A percentile compares a stretch with the other conserved stretches of the same genome.
Conservation (phyloP, 192 early-diverging fungal species). For the Coemansia sp. region DNA sequence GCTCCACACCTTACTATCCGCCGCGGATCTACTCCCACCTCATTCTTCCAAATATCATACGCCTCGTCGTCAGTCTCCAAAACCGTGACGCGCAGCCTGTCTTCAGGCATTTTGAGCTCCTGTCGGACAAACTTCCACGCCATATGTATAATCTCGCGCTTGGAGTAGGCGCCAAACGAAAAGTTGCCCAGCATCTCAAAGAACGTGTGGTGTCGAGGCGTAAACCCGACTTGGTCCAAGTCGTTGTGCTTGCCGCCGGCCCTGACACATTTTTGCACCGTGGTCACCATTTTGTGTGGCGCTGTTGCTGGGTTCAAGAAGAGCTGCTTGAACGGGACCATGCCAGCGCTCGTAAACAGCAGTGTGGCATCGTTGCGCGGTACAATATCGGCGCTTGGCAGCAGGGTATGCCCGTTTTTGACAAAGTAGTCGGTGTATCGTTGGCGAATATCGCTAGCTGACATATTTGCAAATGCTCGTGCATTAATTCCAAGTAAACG, state of each 20-base stretch:
- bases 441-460: constrained; percentile 74
- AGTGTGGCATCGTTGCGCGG: constrained; percentile 94
- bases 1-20: constrained; percentile 79
- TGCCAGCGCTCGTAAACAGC: constrained; percentile 94
- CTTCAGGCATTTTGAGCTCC: constrained; percentile 75
- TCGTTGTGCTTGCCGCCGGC: constrained; percentile 99
- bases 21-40: constrained; percentile 76
- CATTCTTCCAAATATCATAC: constrained; percentile 76
- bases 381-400: constrained; percentile 83
- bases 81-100: constrained; percentile 91
- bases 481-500: neutral
- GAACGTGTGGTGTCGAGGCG: constrained; percentile 98
- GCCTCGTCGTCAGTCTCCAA: constrained; percentile 82
- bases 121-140: constrained; percentile 90
- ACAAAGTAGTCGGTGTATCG: constrained; percentile 87
- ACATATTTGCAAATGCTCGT: constrained; percentile 21
- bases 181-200: constrained; percentile 99
- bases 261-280: constrained; percentile 97
- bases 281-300: constrained; percentile 82
- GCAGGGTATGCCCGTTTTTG: constrained; percentile 67
- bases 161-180: constrained; percentile 99
- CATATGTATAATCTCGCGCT: constrained; percentile 84
- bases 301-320: constrained; percentile 87
- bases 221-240: constrained; percentile 95
- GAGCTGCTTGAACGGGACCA: constrained; percentile 97